phyloP scores from a whole-genome alignment of 208 protist species.

The Porcisia hertigi region DNA sequence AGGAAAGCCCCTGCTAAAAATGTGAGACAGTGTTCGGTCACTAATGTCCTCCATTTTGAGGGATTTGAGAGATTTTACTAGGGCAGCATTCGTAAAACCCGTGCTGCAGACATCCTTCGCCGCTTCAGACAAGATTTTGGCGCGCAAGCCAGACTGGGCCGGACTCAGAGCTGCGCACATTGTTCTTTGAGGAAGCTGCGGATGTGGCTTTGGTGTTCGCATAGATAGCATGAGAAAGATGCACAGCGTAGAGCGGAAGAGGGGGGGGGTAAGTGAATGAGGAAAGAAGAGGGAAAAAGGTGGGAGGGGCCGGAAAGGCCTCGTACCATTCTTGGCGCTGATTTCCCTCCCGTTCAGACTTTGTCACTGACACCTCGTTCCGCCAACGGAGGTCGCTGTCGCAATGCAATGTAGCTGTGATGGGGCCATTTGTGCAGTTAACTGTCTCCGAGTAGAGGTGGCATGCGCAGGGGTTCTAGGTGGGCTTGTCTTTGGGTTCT shows the following conservation, averaged over 20 bases:
- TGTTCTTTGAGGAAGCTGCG: not conserved
- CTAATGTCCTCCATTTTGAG: slow-evolving; percentile 20
- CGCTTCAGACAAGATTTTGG: slow-evolving; percentile 41
- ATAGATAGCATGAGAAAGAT: slow-evolving; percentile 1
- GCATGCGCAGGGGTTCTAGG: not conserved
- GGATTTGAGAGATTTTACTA: slow-evolving; percentile 30
- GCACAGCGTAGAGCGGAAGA: not conserved
- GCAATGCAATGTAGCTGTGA: not conserved
- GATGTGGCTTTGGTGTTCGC: not conserved
- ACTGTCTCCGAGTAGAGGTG: not conserved
- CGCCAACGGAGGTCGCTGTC: not conserved
- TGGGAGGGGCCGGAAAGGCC: not conserved
- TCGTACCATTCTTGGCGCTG: not conserved
- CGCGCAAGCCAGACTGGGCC: slow-evolving; percentile 26
- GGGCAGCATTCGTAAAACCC: slow-evolving; percentile 47
- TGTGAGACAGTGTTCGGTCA: slow-evolving; percentile 18
- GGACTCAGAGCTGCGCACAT: slow-evolving; percentile 35
- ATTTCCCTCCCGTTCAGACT: not conserved
- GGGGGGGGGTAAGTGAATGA: not conserved
- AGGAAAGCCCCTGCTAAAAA: slow-evolving; percentile 69
- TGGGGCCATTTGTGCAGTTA: not conserved
- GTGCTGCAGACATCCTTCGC: slow-evolving; percentile 36
- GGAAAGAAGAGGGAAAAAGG: not conserved
- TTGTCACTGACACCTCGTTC: not conserved
- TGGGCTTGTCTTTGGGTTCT: not conserved